Evolutionary conservation across 371 early-diverging fungal species (phyloP), one percentile per base, ranked within the genome.

Genomic region (Mortierella sp.): DNA sequence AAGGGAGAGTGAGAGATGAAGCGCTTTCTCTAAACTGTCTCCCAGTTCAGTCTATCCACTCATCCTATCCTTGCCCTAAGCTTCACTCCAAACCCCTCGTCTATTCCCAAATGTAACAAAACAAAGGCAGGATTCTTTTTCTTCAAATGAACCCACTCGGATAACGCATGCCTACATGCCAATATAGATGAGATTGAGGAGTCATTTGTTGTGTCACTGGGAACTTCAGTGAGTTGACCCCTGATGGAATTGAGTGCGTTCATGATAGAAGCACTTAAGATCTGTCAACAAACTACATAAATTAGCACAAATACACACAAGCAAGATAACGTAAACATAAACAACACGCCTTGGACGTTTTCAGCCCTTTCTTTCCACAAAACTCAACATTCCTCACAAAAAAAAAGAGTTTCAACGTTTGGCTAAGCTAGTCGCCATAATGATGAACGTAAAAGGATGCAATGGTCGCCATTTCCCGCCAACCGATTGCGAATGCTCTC

Each of bases 21-120:
- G 60, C 16, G 31, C 42, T 8, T 11, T 8, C 26, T 38, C 8
- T 21, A 65, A 24, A 24, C 42, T 38, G 9, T 38, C 42, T 65
- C 42, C 42, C 10, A 38, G 42, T 38, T 45, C 38, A 10, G 42
- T 73, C 45, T n/a, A 10, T 57, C 47, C 21, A 8, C 19, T 38
- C 28, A 26, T 31, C 42, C 10, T 58, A 60, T 72, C 80, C 80
- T 71, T 79, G 75, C 71, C 75, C 80, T 70, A 70, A 47, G 28
- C 58, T 45, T 75, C 80, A 75, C 55, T 68, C 38, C 58, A 47
- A 38, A 38, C 42, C 63, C 80, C 70, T 42, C 68, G 63, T 44
- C 52, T 24, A 72, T 75, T 42, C 38, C 24, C 52, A 13, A 38
- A 28, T 3, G 5, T 54, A 10, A 73, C 31, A 38, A 54, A 21